Conservation (phyloP, 495 filamentous ascomycete genomes). For the Penicillium fimorum region DNA sequence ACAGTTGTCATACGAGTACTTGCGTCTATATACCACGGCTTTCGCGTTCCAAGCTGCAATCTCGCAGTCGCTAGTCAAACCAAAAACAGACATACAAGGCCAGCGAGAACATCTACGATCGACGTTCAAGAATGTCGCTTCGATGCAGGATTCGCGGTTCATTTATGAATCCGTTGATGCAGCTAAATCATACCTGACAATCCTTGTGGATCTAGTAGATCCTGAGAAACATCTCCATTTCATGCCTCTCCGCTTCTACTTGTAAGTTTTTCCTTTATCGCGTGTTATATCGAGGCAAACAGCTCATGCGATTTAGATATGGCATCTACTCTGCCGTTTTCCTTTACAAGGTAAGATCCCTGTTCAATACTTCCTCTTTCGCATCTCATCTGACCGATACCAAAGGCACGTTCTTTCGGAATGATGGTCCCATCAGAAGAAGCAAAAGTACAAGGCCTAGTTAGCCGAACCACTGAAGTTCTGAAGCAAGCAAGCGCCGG, state of each 20-base stretch:
- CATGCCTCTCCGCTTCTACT: conserved; percentile 59
- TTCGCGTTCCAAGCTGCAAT: conserved; percentile 68
- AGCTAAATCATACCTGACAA: conserved; percentile 57
- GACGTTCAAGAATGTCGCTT: conserved; percentile 53
- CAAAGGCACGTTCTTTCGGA: conserved; percentile 52
- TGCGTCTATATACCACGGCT: conserved; percentile 63
- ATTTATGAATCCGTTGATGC: conserved; percentile 63
- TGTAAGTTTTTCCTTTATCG: conserved; percentile 34
- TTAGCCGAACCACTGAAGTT: conserved; percentile 50
- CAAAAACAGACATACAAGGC: conserved; percentile 35
- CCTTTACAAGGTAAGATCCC: conserved; percentile 46
- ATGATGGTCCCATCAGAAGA: conserved; percentile 53
- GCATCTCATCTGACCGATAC: background rate
- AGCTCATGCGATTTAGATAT: conserved; percentile 27
- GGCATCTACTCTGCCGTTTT: conserved; percentile 58
- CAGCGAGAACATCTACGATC: conserved; percentile 45
- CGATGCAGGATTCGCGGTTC: conserved; percentile 60
- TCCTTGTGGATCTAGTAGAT: conserved; percentile 53
- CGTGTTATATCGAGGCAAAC: background rate
- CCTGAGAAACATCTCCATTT: conserved; percentile 56
- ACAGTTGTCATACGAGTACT: conserved; percentile 61
- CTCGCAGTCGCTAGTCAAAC: conserved; percentile 53
- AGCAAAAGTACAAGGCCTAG: conserved; percentile 50
- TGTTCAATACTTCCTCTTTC: background rate
- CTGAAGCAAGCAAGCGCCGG: conserved; percentile 54